A percentile compares a stretch with the other conserved stretches of the same genome.
phyloP scores from a whole-genome alignment of 2,329 filamentous ascomycete species.

The Aspergillus tamarii region DNA sequence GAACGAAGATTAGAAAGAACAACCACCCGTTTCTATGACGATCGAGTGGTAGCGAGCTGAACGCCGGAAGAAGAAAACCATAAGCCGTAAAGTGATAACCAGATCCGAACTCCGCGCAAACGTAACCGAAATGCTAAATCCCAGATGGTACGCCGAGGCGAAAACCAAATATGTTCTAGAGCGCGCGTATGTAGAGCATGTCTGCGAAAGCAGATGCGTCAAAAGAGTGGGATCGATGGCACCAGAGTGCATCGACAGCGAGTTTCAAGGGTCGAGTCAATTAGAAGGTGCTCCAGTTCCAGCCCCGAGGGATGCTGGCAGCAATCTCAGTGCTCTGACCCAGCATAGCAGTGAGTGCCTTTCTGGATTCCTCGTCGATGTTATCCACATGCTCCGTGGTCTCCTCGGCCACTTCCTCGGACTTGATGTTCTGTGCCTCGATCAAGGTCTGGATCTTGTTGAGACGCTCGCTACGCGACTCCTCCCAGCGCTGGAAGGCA shows the following conservation, averaged over 20 bases:
- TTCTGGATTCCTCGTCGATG: conserved; percentile 27
- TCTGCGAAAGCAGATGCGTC: background rate
- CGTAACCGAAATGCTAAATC: conserved; percentile 12
- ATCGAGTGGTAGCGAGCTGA: conserved; percentile 15
- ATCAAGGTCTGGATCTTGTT: conserved; percentile 53
- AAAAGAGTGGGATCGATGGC: background rate
- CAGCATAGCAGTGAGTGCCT: conserved; percentile 24
- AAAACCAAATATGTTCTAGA: conserved; percentile 22
- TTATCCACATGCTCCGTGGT: conserved; percentile 27
- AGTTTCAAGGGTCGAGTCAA: conserved; percentile 14
- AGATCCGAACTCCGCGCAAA: background rate
- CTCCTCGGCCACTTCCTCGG: conserved; percentile 25
- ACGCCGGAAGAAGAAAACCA: conserved; percentile 12
- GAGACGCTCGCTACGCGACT: conserved; percentile 49
- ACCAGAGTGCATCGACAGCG: conserved; percentile 1
- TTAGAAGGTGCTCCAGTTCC: conserved; percentile 67
- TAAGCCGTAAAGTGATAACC: conserved; percentile 2
- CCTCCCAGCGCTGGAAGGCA: conserved; percentile 62
- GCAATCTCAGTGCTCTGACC: conserved; percentile 48
- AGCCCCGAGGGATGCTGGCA: conserved; percentile 60
- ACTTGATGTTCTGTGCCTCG: conserved; percentile 30
- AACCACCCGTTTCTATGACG: conserved; percentile 21
- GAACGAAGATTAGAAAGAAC: conserved; percentile 22
- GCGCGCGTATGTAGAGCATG: conserved; percentile 11
- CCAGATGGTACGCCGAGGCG: conserved; percentile 10